Evolutionary conservation across 139 green algal species (phyloP), one percentile per base, ranked within the genome.

Genomic region (Parachlorella kessleri): DNA sequence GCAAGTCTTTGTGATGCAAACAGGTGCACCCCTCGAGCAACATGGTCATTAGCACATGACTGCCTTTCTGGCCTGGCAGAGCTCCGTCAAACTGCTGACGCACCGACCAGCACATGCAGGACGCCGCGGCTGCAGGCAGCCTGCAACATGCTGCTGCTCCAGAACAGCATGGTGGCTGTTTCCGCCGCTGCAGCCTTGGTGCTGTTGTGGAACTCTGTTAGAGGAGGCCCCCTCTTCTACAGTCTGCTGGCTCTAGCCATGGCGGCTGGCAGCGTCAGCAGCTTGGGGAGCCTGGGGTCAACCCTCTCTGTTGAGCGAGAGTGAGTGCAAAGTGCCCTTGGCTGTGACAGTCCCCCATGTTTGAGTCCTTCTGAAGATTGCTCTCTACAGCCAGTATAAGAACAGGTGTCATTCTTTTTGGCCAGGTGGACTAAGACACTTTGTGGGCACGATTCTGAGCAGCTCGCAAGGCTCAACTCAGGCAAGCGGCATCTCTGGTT

Each of bases 221-320:
- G 75, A 3, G n/a, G 21, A 0, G 75, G 75, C 40, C 3, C 66
- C 28, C n/a, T 55, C 3, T 91, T 90, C 78, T 91, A 87, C 86
- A 3, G 37, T 2, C 55, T 88, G 28, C 74, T 90, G 32, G 36
- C 18, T 21, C 33, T 75, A 2, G 73, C 77, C 23, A 81, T 94
- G 37, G 21, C 65, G 3, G 37, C 88, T 7, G 91, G 89, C 6
- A 75, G 84, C 38, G 36, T 75, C 48, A 88, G 83, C 82, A 90
- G 83, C 73, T 53, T 93, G 4, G 90, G 91, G 18, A 86, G 79
- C 39, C 71, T 87, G 21, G 92, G 92, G 0, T 79, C 88, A 36
- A 80, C 83, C 0, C 85, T 94, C 21, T 75, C 86, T 9, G 87
- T 96, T 38, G 92, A 96, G 71, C 74, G 86, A 6, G 89, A 94